Evolutionary conservation across 192 early-diverging fungal species (phyloP).

Genomic region (Backusella australiensis): DNA sequence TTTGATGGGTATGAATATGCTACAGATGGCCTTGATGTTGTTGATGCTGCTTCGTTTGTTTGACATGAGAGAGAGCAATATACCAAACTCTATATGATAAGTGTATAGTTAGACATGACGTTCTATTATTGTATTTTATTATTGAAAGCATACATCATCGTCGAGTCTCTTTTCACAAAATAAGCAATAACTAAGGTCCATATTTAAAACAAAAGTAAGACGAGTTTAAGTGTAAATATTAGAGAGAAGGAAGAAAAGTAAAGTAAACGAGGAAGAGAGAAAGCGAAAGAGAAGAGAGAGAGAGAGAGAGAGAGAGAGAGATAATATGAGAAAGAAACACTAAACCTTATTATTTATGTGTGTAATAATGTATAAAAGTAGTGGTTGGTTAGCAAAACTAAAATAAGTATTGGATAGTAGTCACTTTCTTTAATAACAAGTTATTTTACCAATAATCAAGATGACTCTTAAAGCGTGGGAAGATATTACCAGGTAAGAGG

Average conservation of each 20-base stretch:
- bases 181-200: slow-evolving; percentile 3
- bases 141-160: neutral
- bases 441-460: neutral
- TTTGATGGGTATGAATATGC: neutral
- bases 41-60: slow-evolving; percentile 9
- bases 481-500: neutral
- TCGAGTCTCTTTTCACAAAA: slow-evolving; percentile 10
- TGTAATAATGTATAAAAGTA: neutral
- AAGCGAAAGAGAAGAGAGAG: too few relatives aligned
- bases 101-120: neutral
- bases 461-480: slow-evolving; percentile 7
- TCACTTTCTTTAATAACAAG: neutral
- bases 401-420: neutral
- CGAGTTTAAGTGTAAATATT: neutral
- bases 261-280: neutral
- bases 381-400: neutral
- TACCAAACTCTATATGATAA: neutral
- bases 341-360: slow-evolving; percentile 4
- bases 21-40: neutral
- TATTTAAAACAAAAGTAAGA: neutral
- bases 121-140: neutral
- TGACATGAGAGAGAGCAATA: slow-evolving; percentile 11
- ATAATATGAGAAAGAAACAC: neutral
- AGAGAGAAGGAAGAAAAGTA: neutral
- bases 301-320: neutral